These are phyloP conservation scores for Limonomyces culmigenus DNA, from an alignment of 1,284 basidiomycete species.

Conservation along the genomic window DNA sequence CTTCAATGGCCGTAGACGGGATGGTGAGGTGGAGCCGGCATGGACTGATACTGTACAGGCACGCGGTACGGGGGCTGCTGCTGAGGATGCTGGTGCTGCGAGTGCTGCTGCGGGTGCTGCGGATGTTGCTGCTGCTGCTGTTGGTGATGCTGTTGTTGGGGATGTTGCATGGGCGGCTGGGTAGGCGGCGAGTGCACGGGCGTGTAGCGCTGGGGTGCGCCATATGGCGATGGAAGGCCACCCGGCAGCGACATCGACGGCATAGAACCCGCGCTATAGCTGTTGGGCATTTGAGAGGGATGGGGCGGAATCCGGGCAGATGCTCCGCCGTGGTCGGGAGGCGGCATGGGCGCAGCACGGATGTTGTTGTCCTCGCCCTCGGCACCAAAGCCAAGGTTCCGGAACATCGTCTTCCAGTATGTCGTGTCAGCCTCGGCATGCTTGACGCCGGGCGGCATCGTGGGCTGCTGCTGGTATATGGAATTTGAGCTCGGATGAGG, in stretches of 20 bases:
- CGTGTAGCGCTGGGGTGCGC: no score
- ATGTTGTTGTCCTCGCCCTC: conserved; percentile 4
- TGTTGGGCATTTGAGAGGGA: not conserved
- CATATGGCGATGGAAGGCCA: no score
- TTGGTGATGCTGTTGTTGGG: not conserved
- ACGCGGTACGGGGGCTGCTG: no score
- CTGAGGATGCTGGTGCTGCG: no score
- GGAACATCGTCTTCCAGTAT: conserved; percentile 57
- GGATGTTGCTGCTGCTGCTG: not conserved
- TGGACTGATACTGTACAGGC: no score
- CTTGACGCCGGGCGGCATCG: not conserved
- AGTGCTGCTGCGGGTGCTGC: not conserved
- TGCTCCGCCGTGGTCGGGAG: not conserved
- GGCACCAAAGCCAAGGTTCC: conserved; percentile 36
- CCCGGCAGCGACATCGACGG: no score
- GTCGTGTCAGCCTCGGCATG: conserved; percentile 31
- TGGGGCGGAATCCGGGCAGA: not conserved
- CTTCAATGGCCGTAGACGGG: no score
- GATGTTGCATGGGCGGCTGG: not conserved
- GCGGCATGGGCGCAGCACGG: not conserved
- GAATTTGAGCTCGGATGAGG: conserved; percentile 15
- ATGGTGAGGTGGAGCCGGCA: no score
- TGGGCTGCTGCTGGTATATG: conserved; percentile 22
- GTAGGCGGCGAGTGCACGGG: no score
- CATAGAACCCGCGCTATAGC: no score